Evolutionary conservation across 2,329 filamentous ascomycete genomes (phyloP).

Genomic region (Colletotrichum noveboracense): DNA sequence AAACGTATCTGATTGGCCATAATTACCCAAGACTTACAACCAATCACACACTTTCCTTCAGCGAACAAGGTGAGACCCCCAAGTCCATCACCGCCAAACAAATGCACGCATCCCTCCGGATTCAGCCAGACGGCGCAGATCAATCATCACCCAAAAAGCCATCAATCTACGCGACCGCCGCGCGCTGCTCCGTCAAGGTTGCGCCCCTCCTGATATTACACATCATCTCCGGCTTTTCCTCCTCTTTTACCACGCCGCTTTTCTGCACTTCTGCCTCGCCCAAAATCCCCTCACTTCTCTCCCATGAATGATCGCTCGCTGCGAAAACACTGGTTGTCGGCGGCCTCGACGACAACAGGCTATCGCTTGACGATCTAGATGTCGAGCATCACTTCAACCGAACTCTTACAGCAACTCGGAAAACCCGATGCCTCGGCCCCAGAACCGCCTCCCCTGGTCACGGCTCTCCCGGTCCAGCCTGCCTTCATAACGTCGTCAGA

Average conservation of each 20-base stretch:
- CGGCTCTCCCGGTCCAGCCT: background rate
- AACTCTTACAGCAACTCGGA: background rate
- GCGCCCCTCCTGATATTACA: background rate
- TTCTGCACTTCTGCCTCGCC: background rate
- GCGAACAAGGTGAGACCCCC: background rate
- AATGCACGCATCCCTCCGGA: constrained; percentile 12
- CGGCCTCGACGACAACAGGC: background rate
- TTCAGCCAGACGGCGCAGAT: constrained; percentile 7
- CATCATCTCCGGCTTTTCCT: background rate
- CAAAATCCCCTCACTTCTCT: background rate
- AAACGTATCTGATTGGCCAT: background rate
- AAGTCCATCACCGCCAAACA: background rate
- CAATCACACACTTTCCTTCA: background rate
- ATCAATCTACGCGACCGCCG: background rate
- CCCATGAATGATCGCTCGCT: background rate
- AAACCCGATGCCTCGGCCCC: background rate
- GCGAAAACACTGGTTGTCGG: background rate
- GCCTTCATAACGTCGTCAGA: background rate
- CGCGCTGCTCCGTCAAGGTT: background rate
- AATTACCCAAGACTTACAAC: background rate
- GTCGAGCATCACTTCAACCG: background rate
- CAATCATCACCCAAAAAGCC: background rate
- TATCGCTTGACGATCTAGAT: background rate
- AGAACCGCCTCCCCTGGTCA: background rate
- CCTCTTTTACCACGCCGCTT: background rate